These are phyloP conservation scores for Rhodotorula sp. DNA, from an alignment of 1,284 basidiomycete genomes.

Conservation along the genomic window DNA sequence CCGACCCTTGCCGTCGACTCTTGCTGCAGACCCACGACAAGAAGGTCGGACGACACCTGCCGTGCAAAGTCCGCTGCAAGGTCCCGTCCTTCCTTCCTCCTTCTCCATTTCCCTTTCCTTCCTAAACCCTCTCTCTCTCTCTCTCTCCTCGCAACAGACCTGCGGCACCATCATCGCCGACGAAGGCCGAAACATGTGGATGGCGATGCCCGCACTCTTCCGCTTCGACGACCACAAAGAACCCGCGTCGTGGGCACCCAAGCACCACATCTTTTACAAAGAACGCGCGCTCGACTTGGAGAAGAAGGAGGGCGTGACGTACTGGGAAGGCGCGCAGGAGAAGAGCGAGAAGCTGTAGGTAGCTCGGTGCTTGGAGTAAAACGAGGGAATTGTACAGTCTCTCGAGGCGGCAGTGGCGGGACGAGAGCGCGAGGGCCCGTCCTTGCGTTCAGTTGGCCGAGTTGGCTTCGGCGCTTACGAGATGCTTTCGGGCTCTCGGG, in stretches of 20 bases:
- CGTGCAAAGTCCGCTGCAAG: conserved; percentile 29
- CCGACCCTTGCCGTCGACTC: no score
- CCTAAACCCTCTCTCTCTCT: not conserved
- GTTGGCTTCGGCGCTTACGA: no score
- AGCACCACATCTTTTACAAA: conserved; percentile 25
- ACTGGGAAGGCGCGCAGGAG: conserved; percentile 25
- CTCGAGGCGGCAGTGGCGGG: no score
- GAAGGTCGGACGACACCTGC: conserved; percentile 29
- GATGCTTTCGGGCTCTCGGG: no score
- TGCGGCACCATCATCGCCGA: no score
- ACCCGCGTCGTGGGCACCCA: conserved; percentile 8
- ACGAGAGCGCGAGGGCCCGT: no score
- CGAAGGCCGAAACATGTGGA: conserved; percentile 8
- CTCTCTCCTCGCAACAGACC: not conserved
- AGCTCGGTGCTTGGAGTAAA: no score
- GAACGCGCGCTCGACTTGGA: conserved; percentile 10
- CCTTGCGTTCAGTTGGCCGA: no score
- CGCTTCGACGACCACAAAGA: conserved; percentile 9
- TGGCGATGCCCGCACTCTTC: conserved; percentile 21
- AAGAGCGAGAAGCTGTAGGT: conserved; percentile 17
- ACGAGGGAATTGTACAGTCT: no score
- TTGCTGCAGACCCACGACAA: conserved; percentile 1
- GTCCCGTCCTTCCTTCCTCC: not conserved
- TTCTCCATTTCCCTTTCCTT: no score
- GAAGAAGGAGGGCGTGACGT: conserved; percentile 17